A percentile compares a stretch with the other conserved stretches of the same genome.
Conservation (phyloP, 148 eudicot species). For the Rhododendron vialii region DNA sequence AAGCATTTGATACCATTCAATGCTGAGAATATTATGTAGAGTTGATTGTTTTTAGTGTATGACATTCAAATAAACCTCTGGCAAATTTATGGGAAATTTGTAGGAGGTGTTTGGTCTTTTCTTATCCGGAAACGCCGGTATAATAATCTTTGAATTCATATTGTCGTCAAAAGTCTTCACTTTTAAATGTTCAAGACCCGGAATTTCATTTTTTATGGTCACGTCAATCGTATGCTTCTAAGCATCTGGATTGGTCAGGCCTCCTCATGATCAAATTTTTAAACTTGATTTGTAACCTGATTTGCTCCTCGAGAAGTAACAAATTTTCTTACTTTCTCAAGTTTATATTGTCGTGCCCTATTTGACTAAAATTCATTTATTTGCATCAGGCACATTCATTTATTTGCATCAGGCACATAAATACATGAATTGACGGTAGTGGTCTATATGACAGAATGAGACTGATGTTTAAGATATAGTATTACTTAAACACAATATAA, state of each 20-base stretch:
- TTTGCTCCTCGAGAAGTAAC: conserved; percentile 8
- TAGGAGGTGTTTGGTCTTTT: neutral
- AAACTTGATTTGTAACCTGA: neutral
- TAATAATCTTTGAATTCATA: conserved; percentile 22
- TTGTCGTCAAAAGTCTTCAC: neutral
- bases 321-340: neutral
- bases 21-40: conserved; percentile 18
- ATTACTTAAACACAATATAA: neutral
- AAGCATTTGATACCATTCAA: conserved; percentile 3
- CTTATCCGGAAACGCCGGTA: conserved; percentile 15
- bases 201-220: conserved; percentile 6
- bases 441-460: neutral
- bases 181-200: conserved; percentile 7
- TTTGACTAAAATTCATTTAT: neutral
- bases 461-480: neutral
- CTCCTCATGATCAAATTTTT: neutral
- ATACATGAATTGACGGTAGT: neutral
- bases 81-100: conserved; percentile 15
- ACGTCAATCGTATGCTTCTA: neutral
- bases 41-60: conserved; percentile 15
- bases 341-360: neutral
- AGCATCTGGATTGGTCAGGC: conserved; percentile 1
- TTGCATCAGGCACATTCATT: neutral
- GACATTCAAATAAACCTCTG: neutral
- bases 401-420: too few relatives aligned